Evolutionary conservation across 139 green algal species (phyloP), one percentile per base, ranked within the genome.

Genomic region (Chlamydomonas eustigma): DNA sequence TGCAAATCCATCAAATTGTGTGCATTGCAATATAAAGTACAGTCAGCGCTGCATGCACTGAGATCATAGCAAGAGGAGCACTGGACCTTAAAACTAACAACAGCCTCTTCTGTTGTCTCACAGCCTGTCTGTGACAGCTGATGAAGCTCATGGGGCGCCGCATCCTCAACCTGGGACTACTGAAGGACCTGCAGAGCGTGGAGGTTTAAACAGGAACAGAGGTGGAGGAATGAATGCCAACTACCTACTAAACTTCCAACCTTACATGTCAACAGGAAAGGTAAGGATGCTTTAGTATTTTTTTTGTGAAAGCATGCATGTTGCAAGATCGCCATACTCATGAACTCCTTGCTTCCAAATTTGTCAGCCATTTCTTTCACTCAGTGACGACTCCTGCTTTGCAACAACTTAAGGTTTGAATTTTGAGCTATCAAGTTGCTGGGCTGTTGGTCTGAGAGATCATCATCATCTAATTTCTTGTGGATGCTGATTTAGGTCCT

Each of bases 161-260:
- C n/a, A n/a, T n/a, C n/a, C n/a, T n/a, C n/a, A n/a, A n/a, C n/a
- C n/a, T n/a, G n/a, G n/a, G n/a, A n/a, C n/a, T n/a, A n/a, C n/a
- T n/a, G n/a, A n/a, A n/a, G n/a, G n/a, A n/a, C n/a, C n/a, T n/a
- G n/a, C n/a, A n/a, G n/a, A n/a, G n/a, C n/a, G n/a, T n/a, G n/a
- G n/a, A n/a, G n/a, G n/a, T n/a, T n/a, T n/a, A n/a, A n/a, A n/a
- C n/a, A n/a, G n/a, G n/a, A n/a, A n/a, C n/a, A n/a, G n/a, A n/a
- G n/a, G n/a, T 58, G 44, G 44, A 58, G 2, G 36, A 8, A 68
- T 28, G 4, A 68, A 28, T 28, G 52, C 52, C 52, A 68, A 68
- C 22, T 37, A 33, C 66, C 66, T 73, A 37, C 66, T 73, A 24
- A 39, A 33, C 66, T 39, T 51, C 66, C 66, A 51, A 12, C 2